phyloP scores from a whole-genome alignment of 2,329 filamentous ascomycete genomes.

The Tolypocladium ovalisporum region DNA sequence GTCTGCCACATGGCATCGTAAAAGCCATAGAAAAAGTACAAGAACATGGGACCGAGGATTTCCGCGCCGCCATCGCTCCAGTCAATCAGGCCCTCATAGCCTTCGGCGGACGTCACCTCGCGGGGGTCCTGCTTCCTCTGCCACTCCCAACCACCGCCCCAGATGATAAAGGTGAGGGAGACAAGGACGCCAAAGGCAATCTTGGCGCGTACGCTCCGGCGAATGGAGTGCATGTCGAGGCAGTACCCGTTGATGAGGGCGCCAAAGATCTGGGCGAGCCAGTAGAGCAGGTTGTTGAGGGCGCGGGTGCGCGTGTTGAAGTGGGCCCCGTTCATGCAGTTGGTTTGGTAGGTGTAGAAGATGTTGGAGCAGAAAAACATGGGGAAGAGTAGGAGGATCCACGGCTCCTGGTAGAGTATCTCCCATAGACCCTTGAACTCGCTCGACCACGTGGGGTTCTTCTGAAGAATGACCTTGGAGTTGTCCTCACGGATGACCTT shows the following conservation, averaged over 20 bases:
- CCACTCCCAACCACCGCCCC: conserved; percentile 76
- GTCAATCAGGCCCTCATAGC: conserved; percentile 30
- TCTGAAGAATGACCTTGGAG: conserved; percentile 74
- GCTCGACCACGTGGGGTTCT: conserved; percentile 76
- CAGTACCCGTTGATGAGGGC: conserved; percentile 34
- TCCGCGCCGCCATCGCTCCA: conserved; percentile 47
- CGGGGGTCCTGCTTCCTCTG: conserved; percentile 44
- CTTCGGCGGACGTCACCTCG: conserved; percentile 11
- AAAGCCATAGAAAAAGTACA: conserved; percentile 86
- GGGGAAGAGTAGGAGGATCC: conserved; percentile 51
- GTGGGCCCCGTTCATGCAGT: conserved; percentile 40
- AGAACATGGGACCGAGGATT: conserved; percentile 64
- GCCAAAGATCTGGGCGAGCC: conserved; percentile 45
- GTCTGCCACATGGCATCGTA: conserved; percentile 89
- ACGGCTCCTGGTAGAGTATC: conserved; percentile 59
- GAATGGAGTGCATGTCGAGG: conserved; percentile 57
- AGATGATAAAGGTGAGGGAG: conserved; percentile 62
- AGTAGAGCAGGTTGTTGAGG: conserved; percentile 43
- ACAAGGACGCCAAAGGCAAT: conserved; percentile 53
- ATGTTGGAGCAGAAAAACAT: conserved; percentile 45
- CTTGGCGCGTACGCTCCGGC: conserved; percentile 66
- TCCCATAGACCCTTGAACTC: conserved; percentile 69
- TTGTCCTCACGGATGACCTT: conserved; percentile 68
- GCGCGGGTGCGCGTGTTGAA: conserved; percentile 46
- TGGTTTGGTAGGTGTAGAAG: conserved; percentile 50